Evolutionary conservation across 805 yeast species (phyloP).

Genomic region (Saturnispora halmiae): DNA sequence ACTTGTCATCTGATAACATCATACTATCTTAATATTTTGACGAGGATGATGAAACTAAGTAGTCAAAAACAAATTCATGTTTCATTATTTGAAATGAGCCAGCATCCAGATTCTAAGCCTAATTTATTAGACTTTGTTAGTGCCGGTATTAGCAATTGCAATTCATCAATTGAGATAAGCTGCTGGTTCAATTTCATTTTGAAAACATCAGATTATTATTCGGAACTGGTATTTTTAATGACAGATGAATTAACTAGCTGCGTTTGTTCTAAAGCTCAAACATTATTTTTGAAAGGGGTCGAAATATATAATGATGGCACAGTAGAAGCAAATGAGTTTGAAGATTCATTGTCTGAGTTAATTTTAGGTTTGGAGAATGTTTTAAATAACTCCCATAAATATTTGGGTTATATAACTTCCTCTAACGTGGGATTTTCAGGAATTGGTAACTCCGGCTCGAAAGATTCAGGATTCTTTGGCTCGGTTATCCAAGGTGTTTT

Average conservation of each 20-base stretch:
- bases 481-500: slow-evolving; percentile 73
- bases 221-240: slow-evolving; percentile 21
- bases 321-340: slow-evolving; percentile 15
- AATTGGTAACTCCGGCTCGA: slow-evolving; percentile 9
- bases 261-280: slow-evolving; percentile 24
- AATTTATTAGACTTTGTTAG: slow-evolving; percentile 21
- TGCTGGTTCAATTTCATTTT: slow-evolving; percentile 24
- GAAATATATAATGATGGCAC: not conserved
- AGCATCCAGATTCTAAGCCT: slow-evolving; percentile 8
- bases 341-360: slow-evolving; percentile 37
- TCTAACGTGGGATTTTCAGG: slow-evolving; percentile 6
- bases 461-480: slow-evolving; percentile 43
- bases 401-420: slow-evolving; percentile 24
- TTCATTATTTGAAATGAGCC: slow-evolving; percentile 16
- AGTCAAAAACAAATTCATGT: slow-evolving; percentile 15
- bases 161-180: slow-evolving; percentile 18
- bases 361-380: slow-evolving; percentile 59
- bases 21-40: slow-evolving; percentile 20
- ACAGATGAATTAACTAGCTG: slow-evolving; percentile 20
- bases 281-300: slow-evolving; percentile 14
- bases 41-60: slow-evolving; percentile 21
- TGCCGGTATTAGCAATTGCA: slow-evolving; percentile 20
- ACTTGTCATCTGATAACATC: slow-evolving; percentile 12
- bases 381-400: slow-evolving; percentile 49
- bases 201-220: slow-evolving; percentile 19